Conservation (phyloP, 1,284 basidiomycete species). For the Cryptococcus hybrid region DNA sequence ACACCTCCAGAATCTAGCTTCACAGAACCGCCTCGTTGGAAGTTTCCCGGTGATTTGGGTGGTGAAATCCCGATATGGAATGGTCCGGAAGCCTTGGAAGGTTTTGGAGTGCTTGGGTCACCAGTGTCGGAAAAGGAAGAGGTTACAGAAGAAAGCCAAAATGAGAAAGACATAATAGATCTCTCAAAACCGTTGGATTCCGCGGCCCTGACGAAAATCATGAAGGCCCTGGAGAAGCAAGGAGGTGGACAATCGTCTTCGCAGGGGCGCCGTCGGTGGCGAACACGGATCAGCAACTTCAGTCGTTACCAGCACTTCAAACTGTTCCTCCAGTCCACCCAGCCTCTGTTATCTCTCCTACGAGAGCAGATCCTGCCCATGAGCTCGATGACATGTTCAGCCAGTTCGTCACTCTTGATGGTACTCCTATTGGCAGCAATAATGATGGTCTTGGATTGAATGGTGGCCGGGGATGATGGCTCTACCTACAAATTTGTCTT, state of each 20-base stretch:
- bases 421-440: neutral
- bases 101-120: no score
- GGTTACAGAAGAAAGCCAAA: no score
- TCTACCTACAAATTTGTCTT: no score
- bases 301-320: neutral
- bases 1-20: no score
- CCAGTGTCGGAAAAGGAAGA: no score
- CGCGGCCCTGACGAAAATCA: slow-evolving; percentile 36
- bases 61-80: no score
- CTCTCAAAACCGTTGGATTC: slow-evolving; percentile 46
- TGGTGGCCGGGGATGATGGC: no score
- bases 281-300: neutral
- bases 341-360: neutral
- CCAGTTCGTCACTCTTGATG: slow-evolving; percentile 18
- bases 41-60: no score
- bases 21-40: no score
- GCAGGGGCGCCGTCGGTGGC: neutral
- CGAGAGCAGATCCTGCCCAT: neutral
- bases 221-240: slow-evolving; percentile 37
- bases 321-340: neutral
- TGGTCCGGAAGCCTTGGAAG: no score
- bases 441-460: no score
- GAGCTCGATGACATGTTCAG: slow-evolving; percentile 19
- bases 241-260: slow-evolving; percentile 6
- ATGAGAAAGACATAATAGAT: slow-evolving; percentile 33